These are phyloP conservation scores for Acanthamoeba quina DNA, from an alignment of 208 protist species.

Conservation along the genomic window DNA sequence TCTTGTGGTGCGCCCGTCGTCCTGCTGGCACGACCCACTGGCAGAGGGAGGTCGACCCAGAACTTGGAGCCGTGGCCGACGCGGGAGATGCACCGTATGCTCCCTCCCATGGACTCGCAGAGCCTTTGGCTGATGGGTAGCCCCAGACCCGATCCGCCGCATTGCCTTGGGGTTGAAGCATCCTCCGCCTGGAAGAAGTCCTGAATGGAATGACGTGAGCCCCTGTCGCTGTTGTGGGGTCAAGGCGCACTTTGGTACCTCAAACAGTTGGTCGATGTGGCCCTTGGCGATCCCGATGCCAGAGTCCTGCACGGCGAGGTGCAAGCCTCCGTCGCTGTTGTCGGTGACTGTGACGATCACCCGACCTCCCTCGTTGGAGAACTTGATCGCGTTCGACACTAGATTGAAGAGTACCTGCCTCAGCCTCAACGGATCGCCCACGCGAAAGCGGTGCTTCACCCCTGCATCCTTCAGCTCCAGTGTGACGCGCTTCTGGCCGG, in stretches of 20 bases:
- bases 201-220: too few species aligned
- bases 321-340: neutral
- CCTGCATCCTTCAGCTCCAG: neutral
- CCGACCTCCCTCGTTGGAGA: slow-evolving; percentile 47
- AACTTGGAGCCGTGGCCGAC: slow-evolving; percentile 57
- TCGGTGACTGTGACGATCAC: neutral
- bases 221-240: too few species aligned
- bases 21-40: too few species aligned
- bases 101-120: slow-evolving; percentile 45
- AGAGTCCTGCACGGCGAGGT: slow-evolving; percentile 75
- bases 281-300: slow-evolving; percentile 80
- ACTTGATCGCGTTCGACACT: slow-evolving; percentile 58
- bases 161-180: neutral
- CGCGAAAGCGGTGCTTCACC: neutral
- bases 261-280: slow-evolving; percentile 67
- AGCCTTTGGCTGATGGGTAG: slow-evolving; percentile 13
- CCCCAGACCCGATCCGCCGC: neutral
- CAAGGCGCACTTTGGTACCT: neutral
- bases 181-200: neutral
- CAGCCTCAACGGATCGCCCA: slow-evolving; percentile 73
- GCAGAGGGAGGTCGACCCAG: neutral
- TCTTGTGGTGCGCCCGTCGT: too few species aligned
- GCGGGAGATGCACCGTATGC: neutral
- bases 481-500: neutral
- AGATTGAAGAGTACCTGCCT: slow-evolving; percentile 72